Conservation (phyloP, 2,329 filamentous ascomycete genomes). For the Xylogone sp. region DNA sequence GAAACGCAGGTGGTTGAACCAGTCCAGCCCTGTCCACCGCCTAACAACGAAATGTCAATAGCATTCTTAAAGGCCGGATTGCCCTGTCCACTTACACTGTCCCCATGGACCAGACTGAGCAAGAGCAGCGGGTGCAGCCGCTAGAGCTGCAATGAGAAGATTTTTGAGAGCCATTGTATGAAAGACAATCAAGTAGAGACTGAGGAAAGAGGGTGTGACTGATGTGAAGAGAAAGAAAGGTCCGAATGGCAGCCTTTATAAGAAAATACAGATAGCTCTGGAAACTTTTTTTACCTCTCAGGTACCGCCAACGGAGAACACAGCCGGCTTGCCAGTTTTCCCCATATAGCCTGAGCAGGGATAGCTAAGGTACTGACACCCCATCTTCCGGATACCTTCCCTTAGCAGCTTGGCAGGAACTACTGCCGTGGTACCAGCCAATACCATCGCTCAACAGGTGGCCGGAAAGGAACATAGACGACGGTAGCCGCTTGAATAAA, state of each 20-base stretch:
- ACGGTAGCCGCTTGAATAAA: not conserved
- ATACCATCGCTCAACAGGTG: not conserved
- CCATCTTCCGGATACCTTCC: not conserved
- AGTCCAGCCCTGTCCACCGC: conserved; percentile 21
- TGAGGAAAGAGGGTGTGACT: not conserved
- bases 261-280: not conserved
- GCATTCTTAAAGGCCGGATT: not conserved
- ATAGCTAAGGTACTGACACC: not conserved
- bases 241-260: conserved; percentile 10
- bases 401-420: not conserved
- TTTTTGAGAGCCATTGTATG: conserved; percentile 21
- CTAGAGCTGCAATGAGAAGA: conserved; percentile 24
- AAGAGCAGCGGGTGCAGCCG: conserved; percentile 23
- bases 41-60: conserved; percentile 12
- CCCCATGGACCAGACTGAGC: conserved; percentile 20
- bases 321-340: conserved; percentile 17
- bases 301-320: conserved; percentile 6
- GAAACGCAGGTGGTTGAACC: conserved; percentile 24
- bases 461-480: not conserved
- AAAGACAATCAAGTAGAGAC: conserved; percentile 6
- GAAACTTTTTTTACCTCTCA: not conserved
- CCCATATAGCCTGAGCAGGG: conserved; percentile 20
- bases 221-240: conserved; percentile 2
- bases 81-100: conserved; percentile 21
- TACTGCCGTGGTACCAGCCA: not conserved